These are phyloP conservation scores for Dendrobium huoshanense DNA, from an alignment of 106 monocot genomes.

Conservation along the genomic window DNA sequence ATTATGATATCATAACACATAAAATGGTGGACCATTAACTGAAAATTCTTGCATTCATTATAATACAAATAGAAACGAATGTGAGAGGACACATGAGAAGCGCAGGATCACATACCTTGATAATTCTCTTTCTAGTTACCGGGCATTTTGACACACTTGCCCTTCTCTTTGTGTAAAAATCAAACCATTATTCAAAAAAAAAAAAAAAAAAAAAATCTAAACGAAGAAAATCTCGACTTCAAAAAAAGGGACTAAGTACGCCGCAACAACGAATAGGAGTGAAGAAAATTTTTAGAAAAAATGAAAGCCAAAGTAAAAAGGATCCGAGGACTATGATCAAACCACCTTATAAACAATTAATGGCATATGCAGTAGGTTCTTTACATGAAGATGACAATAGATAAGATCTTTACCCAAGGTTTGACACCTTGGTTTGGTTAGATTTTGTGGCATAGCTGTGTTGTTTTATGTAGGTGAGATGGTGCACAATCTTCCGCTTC, in stretches of 20 bases:
- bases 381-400: not conserved
- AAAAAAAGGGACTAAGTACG: not conserved
- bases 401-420: conserved; percentile 43
- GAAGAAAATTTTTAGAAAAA: not conserved
- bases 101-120: conserved; percentile 32
- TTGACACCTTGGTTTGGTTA: conserved; percentile 56
- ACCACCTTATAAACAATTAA: too few relatives aligned
- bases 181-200: not conserved
- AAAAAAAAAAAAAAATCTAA: not conserved
- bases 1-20: not conserved
- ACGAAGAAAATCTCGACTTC: not conserved
- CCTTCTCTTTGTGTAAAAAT: conserved; percentile 46
- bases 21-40: not conserved
- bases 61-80: not conserved
- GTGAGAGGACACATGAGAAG: not conserved
- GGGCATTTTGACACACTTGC: conserved; percentile 69
- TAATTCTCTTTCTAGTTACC: conserved; percentile 69
- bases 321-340: too few relatives aligned
- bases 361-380: not conserved
- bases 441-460: conserved; percentile 71
- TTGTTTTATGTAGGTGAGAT: conserved; percentile 41
- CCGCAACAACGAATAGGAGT: not conserved
- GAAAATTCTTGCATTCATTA: not conserved
- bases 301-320: not conserved
- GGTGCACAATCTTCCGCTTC: conserved; percentile 36